Conservation (phyloP, 306 rosid genomes). For the Glycine tomentella region DNA sequence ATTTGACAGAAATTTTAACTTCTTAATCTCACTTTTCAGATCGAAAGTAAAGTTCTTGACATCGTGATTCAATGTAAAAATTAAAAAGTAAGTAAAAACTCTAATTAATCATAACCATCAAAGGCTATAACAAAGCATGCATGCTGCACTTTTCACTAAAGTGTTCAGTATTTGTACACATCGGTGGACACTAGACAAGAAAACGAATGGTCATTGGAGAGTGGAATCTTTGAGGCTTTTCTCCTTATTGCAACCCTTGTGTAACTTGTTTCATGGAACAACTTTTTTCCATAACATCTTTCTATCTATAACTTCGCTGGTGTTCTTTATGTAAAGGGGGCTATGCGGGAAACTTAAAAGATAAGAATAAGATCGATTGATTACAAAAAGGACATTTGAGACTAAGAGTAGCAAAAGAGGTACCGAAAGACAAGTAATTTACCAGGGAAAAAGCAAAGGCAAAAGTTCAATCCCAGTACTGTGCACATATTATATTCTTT, state of each 20-base stretch:
- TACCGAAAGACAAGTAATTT: slow-evolving; percentile 44
- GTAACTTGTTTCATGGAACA: slow-evolving; percentile 61
- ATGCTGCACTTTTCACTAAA: slow-evolving; percentile 50
- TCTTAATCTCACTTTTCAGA: slow-evolving; percentile 35
- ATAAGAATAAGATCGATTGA: slow-evolving; percentile 44
- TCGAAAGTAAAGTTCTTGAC: slow-evolving; percentile 41
- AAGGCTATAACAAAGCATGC: slow-evolving; percentile 55
- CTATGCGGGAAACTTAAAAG: slow-evolving; percentile 49
- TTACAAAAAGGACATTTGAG: slow-evolving; percentile 29
- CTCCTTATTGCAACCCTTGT: slow-evolving; percentile 52
- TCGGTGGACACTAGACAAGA: slow-evolving; percentile 47
- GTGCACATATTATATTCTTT: slow-evolving; percentile 47
- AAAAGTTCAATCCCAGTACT: slow-evolving; percentile 43
- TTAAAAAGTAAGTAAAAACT: slow-evolving; percentile 33
- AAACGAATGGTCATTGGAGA: slow-evolving; percentile 43
- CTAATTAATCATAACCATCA: slow-evolving; percentile 31
- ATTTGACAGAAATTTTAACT: slow-evolving; percentile 35
- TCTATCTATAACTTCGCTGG: slow-evolving; percentile 59
- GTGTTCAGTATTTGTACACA: slow-evolving; percentile 50
- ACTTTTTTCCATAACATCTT: slow-evolving; percentile 57
- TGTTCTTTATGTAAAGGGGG: slow-evolving; percentile 54
- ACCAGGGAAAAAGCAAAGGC: neutral
- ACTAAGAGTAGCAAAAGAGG: slow-evolving; percentile 16
- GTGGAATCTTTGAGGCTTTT: slow-evolving; percentile 63
- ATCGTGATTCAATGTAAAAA: slow-evolving; percentile 10